Evolutionary conservation across 805 yeast genomes (phyloP).

Genomic region (Lipomyces sp.): DNA sequence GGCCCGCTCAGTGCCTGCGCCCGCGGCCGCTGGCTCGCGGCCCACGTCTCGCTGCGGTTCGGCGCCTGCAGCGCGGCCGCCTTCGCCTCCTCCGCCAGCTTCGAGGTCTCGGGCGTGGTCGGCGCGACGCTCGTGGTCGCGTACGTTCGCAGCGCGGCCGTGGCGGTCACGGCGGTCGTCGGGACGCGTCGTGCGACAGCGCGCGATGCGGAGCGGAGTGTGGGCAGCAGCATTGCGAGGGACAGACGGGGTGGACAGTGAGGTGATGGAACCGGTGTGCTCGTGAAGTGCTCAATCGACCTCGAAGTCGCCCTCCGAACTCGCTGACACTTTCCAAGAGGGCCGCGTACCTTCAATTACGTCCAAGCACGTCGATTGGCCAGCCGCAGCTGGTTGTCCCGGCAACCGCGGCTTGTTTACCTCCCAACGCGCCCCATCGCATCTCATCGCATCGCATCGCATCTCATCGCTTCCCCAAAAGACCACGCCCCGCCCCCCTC

Average conservation of each 20-base stretch:
- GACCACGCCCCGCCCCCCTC: no score
- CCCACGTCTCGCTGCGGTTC: constrained; percentile 68
- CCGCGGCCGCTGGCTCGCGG: constrained; percentile 62
- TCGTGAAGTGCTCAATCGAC: no score
- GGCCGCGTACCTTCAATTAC: no score
- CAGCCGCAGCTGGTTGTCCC: neutral
- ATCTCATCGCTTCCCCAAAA: neutral
- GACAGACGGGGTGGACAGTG: no score
- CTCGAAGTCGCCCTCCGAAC: no score
- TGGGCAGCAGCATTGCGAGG: no score
- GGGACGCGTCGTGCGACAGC: neutral
- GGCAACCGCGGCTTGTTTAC: constrained; percentile 24
- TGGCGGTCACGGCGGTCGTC: neutral
- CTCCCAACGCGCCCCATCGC: no score
- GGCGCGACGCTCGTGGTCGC: constrained; percentile 8
- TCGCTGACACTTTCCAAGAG: no score
- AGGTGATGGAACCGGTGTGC: no score
- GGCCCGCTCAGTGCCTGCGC: constrained; percentile 55
- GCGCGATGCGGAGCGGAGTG: no score
- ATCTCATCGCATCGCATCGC: constrained; percentile 37
- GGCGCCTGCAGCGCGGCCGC: constrained; percentile 60
- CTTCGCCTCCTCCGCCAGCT: constrained; percentile 15
- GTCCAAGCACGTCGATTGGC: no score
- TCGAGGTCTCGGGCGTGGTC: constrained; percentile 2
- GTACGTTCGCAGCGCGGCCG: constrained; percentile 9